Percentiles rank a stretch among this genome's conserved stretches.
These are phyloP conservation scores for Chaetomium fimeti DNA, from an alignment of 495 filamentous ascomycete species.

Conservation along the genomic window DNA sequence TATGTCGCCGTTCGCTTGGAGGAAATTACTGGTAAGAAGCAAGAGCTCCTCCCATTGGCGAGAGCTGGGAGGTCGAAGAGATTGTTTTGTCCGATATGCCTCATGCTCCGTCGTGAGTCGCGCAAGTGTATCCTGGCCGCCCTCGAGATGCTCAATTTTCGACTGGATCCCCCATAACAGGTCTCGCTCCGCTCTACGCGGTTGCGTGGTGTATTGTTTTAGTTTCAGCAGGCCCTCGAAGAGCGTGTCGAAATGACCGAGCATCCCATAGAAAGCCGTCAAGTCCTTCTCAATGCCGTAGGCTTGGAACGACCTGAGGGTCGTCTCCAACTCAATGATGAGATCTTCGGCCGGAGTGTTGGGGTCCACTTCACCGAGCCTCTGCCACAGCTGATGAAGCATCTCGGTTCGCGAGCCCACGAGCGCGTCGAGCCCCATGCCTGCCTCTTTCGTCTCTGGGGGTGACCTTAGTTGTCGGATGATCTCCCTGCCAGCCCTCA, in stretches of 20 bases:
- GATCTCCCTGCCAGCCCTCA: neutral
- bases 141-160: neutral
- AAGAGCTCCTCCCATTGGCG: neutral
- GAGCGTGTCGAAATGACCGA: conserved; percentile 1
- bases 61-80: neutral
- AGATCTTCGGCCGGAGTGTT: neutral
- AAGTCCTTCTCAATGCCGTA: conserved; percentile 1
- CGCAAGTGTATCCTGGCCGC: neutral
- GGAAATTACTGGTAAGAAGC: neutral
- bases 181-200: neutral
- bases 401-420: neutral
- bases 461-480: neutral
- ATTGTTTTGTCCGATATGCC: neutral
- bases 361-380: neutral
- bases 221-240: conserved; percentile 4
- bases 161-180: neutral
- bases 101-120: neutral
- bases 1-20: neutral
- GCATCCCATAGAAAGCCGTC: neutral
- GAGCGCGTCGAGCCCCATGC: neutral
- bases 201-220: neutral
- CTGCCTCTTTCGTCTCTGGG: neutral
- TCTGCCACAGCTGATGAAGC: neutral
- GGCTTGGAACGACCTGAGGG: neutral
- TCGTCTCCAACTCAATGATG: neutral